Conservation (phyloP, 2,329 filamentous ascomycete genomes). For the Hypoxylon sp. region DNA sequence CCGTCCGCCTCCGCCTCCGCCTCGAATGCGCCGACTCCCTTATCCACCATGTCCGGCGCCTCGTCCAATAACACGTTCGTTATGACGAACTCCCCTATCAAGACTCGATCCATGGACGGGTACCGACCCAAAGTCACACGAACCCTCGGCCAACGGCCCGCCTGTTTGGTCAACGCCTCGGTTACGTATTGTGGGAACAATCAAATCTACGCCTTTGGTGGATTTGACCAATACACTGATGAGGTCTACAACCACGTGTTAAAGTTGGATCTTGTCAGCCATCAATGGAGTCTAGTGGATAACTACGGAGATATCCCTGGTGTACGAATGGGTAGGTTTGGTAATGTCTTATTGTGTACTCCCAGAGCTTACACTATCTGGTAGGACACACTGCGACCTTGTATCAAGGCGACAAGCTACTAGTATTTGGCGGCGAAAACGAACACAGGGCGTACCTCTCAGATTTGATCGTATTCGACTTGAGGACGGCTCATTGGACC, state of each 20-base stretch:
- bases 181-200: conserved; percentile 99
- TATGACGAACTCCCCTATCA: conserved; percentile 85
- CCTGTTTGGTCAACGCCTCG: conserved; percentile 96
- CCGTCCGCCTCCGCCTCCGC: conserved; percentile 47
- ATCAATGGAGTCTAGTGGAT: conserved; percentile 95
- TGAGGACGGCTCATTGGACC: conserved; percentile 94
- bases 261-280: conserved; percentile 82
- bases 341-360: conserved; percentile 11
- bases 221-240: conserved; percentile 98
- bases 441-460: conserved; percentile 95
- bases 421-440: conserved; percentile 98
- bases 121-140: conserved; percentile 86
- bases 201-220: conserved; percentile 96
- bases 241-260: conserved; percentile 99
- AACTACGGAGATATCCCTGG: conserved; percentile 99
- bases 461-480: conserved; percentile 94
- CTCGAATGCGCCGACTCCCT: conserved; percentile 54
- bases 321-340: conserved; percentile 84
- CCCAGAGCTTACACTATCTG: conserved; percentile 15
- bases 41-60: conserved; percentile 58
- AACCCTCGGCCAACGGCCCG: conserved; percentile 81
- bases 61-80: conserved; percentile 84
- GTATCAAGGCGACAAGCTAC: conserved; percentile 92
- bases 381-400: conserved; percentile 92
- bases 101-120: conserved; percentile 72